These are phyloP conservation scores for Metschnikowia amazonensis DNA, from an alignment of 805 yeast genomes.

Conservation along the genomic window DNA sequence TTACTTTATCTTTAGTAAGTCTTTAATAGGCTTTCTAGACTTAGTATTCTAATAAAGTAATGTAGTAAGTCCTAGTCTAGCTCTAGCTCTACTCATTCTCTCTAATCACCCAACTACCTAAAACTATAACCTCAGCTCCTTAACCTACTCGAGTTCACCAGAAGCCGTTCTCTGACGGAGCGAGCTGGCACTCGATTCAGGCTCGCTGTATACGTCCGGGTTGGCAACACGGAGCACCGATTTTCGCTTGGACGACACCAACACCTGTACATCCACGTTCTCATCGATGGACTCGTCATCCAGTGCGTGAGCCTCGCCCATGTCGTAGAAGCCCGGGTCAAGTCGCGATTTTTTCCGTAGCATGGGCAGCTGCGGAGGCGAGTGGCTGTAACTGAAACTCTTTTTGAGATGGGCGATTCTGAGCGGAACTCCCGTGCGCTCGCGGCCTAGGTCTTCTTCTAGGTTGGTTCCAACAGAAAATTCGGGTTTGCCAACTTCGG, in stretches of 20 bases:
- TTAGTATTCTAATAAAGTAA: too few species aligned
- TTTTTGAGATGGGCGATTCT: slow-evolving; percentile 21
- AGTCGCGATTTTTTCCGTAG: slow-evolving; percentile 14
- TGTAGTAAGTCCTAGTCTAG: too few species aligned
- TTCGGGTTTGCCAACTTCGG: too few species aligned
- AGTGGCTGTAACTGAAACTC: slow-evolving; percentile 22
- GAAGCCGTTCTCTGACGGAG: slow-evolving; percentile 8
- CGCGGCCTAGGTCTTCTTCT: background rate
- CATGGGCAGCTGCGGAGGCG: slow-evolving; percentile 23
- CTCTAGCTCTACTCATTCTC: too few species aligned
- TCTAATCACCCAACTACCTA: too few species aligned
- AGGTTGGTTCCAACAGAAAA: too few species aligned
- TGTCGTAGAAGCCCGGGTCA: slow-evolving; percentile 14
- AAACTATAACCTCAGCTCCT: too few species aligned
- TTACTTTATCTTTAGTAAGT: too few species aligned
- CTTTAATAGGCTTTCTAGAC: too few species aligned
- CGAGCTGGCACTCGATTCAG: background rate
- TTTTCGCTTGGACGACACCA: slow-evolving; percentile 63
- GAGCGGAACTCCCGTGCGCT: slow-evolving; percentile 7
- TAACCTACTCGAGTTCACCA: too few species aligned
- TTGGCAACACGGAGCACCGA: slow-evolving; percentile 58
- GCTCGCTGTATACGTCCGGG: slow-evolving; percentile 41
- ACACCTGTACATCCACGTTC: slow-evolving; percentile 63
- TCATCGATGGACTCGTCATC: slow-evolving; percentile 43
- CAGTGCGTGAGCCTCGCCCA: background rate